Evolutionary conservation across 2,329 filamentous ascomycete species (phyloP).

Genomic region (Clarireedia homoeocarpa): DNA sequence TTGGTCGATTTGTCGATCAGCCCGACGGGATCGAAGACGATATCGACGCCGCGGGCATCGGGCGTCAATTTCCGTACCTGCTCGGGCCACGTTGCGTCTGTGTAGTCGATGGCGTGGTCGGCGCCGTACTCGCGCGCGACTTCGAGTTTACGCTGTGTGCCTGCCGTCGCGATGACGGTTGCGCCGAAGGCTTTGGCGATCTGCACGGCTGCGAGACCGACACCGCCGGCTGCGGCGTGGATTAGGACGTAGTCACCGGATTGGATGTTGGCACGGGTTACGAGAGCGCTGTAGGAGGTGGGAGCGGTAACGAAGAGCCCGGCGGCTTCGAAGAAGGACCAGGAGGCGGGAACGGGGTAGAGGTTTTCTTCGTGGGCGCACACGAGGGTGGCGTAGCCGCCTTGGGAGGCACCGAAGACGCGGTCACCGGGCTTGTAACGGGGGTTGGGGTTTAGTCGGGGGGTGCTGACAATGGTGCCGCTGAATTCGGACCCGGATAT

Average conservation of each 20-base stretch:
- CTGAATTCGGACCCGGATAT: slow-evolving; percentile 81
- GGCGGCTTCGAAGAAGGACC: slow-evolving; percentile 78
- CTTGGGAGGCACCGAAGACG: slow-evolving; percentile 82
- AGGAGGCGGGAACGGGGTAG: slow-evolving; percentile 68
- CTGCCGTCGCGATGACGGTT: slow-evolving; percentile 87
- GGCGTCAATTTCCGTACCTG: slow-evolving; percentile 73
- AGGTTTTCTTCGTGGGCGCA: slow-evolving; percentile 58
- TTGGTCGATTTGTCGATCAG: slow-evolving; percentile 82
- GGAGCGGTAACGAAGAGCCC: slow-evolving; percentile 89
- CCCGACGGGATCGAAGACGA: slow-evolving; percentile 92
- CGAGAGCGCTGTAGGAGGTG: slow-evolving; percentile 78
- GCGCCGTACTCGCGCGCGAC: slow-evolving; percentile 77
- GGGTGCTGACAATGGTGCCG: slow-evolving; percentile 64
- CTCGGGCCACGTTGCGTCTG: slow-evolving; percentile 52
- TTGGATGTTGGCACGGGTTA: slow-evolving; percentile 69
- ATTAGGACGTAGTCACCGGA: slow-evolving; percentile 80
- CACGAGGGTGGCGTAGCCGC: slow-evolving; percentile 75
- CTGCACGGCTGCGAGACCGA: slow-evolving; percentile 86
- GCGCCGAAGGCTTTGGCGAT: slow-evolving; percentile 89
- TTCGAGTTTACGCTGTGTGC: slow-evolving; percentile 69
- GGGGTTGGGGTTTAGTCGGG: slow-evolving; percentile 41
- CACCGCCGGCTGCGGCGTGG: slow-evolving; percentile 86
- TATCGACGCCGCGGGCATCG: slow-evolving; percentile 64
- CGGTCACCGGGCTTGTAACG: slow-evolving; percentile 70
- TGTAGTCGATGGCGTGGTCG: slow-evolving; percentile 76